These are phyloP conservation scores for Microglena sp. DNA, from an alignment of 139 green algal genomes.

Conservation along the genomic window DNA sequence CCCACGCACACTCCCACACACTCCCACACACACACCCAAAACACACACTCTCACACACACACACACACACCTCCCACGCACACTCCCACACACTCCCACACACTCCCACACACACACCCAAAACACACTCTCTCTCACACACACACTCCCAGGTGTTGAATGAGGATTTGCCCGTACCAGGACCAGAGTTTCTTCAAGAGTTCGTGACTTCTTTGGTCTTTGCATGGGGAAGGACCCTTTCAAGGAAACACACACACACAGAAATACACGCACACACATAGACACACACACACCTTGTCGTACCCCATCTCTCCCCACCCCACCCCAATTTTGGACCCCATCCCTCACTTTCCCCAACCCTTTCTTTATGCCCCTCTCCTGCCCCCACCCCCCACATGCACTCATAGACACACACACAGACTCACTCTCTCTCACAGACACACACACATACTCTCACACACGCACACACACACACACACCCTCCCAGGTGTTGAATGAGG, in stretches of 20 bases:
- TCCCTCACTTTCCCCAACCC: background rate
- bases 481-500: conserved; percentile 41
- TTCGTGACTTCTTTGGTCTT: conserved; percentile 69
- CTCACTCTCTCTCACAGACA: conserved; percentile 14
- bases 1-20: no score
- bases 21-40: background rate
- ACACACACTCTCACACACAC: conserved; percentile 1
- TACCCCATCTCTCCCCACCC: background rate
- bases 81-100: no score
- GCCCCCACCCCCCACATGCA: background rate
- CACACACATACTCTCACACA: conserved; percentile 1
- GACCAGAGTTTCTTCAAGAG: conserved; percentile 41
- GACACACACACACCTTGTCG: conserved; percentile 3
- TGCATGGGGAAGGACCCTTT: conserved; percentile 65
- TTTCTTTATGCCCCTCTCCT: background rate
- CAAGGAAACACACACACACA: conserved; percentile 5
- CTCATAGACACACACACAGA: conserved; percentile 1
- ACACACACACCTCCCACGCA: no score
- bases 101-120: no score
- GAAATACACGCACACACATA: background rate
- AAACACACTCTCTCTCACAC: no score
- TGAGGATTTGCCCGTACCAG: conserved; percentile 35
- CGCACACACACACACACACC: background rate
- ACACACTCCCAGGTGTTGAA: conserved; percentile 34
- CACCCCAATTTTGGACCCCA: background rate